Conservation (phyloP, 331 rosid genomes). For the Phaseolus coccineus region DNA sequence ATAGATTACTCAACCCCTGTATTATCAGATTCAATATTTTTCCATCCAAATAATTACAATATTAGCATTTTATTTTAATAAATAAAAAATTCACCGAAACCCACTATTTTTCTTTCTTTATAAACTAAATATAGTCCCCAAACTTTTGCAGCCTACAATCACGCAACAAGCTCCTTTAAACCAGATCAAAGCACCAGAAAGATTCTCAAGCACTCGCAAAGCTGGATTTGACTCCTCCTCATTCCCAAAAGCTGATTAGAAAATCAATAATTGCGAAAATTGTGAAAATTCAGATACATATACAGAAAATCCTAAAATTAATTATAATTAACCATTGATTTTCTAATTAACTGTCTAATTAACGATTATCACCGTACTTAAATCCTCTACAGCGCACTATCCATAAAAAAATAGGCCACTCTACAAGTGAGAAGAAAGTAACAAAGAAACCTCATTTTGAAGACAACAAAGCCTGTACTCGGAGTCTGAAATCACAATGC, state of each 20-base stretch:
- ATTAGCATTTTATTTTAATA: not conserved
- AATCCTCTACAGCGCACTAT: not conserved
- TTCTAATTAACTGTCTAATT: no score
- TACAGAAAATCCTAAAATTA: not conserved
- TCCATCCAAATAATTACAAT: slow-evolving; percentile 14
- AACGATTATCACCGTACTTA: not conserved
- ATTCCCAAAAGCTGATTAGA: not conserved
- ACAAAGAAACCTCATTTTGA: not conserved
- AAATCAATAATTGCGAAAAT: not conserved
- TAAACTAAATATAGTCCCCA: not conserved
- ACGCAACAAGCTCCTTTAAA: not conserved
- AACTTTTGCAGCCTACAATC: not conserved
- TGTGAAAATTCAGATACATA: not conserved
- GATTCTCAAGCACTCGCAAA: not conserved
- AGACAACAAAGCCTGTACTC: not conserved
- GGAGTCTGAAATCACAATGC: not conserved
- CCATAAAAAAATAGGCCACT: not conserved
- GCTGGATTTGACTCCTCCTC: not conserved
- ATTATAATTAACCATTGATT: not conserved
- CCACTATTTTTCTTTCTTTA: not conserved
- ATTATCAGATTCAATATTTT: slow-evolving; percentile 15
- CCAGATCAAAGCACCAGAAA: slow-evolving; percentile 30
- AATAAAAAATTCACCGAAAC: not conserved
- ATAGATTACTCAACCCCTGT: not conserved
- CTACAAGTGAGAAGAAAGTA: no score